Evolutionary conservation across 2,329 filamentous ascomycete genomes (phyloP).

Genomic region (Emergomyces orientalis): DNA sequence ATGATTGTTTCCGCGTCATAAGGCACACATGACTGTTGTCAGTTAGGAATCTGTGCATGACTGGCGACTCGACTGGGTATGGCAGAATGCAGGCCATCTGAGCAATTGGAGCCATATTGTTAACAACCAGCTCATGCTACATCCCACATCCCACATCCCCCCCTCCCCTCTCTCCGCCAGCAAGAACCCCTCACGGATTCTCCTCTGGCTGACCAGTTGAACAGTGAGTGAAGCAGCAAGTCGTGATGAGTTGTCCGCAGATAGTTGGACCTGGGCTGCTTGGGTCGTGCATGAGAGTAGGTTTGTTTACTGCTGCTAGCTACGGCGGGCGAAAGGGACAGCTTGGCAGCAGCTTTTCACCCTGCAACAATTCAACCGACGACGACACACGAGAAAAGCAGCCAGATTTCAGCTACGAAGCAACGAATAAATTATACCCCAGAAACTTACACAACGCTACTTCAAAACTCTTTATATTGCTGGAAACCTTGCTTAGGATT

Average conservation of each 20-base stretch:
- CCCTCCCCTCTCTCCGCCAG: neutral
- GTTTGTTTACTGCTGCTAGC: neutral
- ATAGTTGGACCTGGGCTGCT: neutral
- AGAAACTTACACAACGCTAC: neutral
- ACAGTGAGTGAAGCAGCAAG: neutral
- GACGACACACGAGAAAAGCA: neutral
- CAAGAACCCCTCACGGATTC: neutral
- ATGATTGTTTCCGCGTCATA: neutral
- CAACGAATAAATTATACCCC: neutral
- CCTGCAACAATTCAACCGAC: neutral
- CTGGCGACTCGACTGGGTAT: neutral
- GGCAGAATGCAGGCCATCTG: neutral
- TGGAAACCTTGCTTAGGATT: neutral
- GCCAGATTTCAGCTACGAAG: neutral
- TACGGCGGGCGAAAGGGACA: neutral
- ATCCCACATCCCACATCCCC: neutral
- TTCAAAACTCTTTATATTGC: neutral
- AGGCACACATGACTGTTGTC: neutral
- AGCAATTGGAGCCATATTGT: neutral
- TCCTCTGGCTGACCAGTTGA: neutral
- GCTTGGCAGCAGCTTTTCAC: neutral
- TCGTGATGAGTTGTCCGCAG: neutral
- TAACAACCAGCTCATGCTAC: neutral
- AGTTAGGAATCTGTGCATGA: constrained; percentile 4
- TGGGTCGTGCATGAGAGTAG: neutral